These are phyloP conservation scores for Termitomyces sp. DNA, from an alignment of 768 basidiomycete species.

Conservation along the genomic window DNA sequence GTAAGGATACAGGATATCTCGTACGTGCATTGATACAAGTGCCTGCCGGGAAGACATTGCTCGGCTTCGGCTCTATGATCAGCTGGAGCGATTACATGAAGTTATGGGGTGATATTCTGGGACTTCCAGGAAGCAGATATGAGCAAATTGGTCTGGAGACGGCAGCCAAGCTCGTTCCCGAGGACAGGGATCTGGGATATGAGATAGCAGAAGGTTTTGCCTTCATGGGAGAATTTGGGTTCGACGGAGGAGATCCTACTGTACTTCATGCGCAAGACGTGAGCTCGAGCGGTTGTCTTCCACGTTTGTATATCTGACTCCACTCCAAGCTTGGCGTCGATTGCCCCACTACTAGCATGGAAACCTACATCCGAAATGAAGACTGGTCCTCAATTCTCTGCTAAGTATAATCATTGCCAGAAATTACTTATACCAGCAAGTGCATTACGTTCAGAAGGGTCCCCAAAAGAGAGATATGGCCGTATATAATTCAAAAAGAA, in stretches of 20 bases:
- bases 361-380: slow-evolving; percentile 7
- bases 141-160: neutral
- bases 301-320: neutral
- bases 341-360: slow-evolving; percentile 9
- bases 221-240: slow-evolving; percentile 7
- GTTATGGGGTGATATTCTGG: slow-evolving; percentile 7
- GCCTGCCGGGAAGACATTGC: slow-evolving; percentile 4
- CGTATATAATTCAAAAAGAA: no score
- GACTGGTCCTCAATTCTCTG: slow-evolving; percentile 5
- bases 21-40: slow-evolving; percentile 4
- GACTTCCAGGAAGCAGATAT: neutral
- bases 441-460: neutral
- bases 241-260: slow-evolving; percentile 7
- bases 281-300: neutral
- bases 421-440: neutral
- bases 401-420: neutral
- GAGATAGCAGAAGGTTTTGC: slow-evolving; percentile 5
- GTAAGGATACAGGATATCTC: slow-evolving; percentile 6
- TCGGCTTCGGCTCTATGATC: slow-evolving; percentile 12
- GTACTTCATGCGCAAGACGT: slow-evolving; percentile 8
- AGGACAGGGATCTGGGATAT: neutral
- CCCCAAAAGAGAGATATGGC: neutral
- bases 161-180: neutral
- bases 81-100: slow-evolving; percentile 9
- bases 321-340: slow-evolving; percentile 2